Percentiles rank a stretch among this genome's conserved stretches.
phyloP scores from a whole-genome alignment of 371 early-diverging fungal genomes.

The Mycotypha africana region DNA sequence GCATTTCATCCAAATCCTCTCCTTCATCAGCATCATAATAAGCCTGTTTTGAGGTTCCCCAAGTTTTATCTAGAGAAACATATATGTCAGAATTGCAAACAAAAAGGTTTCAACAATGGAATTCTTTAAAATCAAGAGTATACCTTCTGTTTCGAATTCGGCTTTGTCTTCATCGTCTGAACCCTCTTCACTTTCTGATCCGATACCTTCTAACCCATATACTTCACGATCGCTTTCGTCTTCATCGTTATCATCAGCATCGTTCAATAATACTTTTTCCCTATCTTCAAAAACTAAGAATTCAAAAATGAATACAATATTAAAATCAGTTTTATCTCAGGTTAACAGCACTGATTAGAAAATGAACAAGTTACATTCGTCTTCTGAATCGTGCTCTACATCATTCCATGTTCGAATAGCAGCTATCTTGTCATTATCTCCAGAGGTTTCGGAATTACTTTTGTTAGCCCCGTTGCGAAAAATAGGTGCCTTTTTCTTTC shows the following conservation, averaged over 20 bases:
- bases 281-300: constrained; percentile 49
- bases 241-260: constrained; percentile 32
- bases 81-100: not conserved
- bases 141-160: constrained; percentile 43
- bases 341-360: not conserved
- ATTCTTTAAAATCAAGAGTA: too few species aligned
- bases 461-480: constrained; percentile 21
- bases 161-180: constrained; percentile 44
- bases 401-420: constrained; percentile 75
- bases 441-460: not conserved
- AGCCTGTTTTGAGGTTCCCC: constrained; percentile 66
- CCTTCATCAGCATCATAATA: constrained; percentile 81
- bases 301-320: too few species aligned
- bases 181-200: constrained; percentile 26
- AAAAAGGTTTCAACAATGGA: too few species aligned
- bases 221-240: constrained; percentile 57
- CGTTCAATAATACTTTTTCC: constrained; percentile 52
- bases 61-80: constrained; percentile 34
- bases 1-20: constrained; percentile 68
- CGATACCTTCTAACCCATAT: constrained; percentile 54
- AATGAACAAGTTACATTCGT: constrained; percentile 54
- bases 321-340: not conserved
- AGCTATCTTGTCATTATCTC: constrained; percentile 29
- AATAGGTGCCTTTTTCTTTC: constrained; percentile 39
- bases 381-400: constrained; percentile 77